Percentiles rank a stretch among this genome's conserved stretches.
These are phyloP conservation scores for Kodamaea suecica DNA, from an alignment of 1,139 yeast genomes.

Conservation along the genomic window DNA sequence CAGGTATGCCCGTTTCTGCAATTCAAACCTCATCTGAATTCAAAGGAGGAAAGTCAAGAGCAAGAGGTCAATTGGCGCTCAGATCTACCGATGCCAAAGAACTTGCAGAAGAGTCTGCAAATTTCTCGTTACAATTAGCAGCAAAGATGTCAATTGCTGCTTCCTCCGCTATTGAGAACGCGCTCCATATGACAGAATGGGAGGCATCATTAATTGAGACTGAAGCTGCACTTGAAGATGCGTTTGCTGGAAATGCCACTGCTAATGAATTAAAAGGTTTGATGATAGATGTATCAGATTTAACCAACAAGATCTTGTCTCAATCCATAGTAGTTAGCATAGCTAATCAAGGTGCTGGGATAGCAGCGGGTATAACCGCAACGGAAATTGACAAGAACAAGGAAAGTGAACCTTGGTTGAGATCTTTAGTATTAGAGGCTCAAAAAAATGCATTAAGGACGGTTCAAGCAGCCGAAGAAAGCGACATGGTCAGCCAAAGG, in stretches of 20 bases:
- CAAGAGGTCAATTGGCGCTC: conserved; percentile 1
- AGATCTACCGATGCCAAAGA: conserved; percentile 1
- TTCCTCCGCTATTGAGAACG: conserved; percentile 1
- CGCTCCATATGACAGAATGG: conserved; percentile 1
- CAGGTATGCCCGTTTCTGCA: background rate
- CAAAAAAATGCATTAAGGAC: conserved; percentile 5
- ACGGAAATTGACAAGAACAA: conserved; percentile 1
- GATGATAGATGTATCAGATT: background rate
- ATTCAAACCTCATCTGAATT: background rate
- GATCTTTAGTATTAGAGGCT: background rate
- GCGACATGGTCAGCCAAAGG: background rate
- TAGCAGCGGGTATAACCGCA: background rate
- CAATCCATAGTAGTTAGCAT: conserved; percentile 1
- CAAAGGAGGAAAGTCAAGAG: conserved; percentile 1
- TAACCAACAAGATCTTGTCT: conserved; percentile 1
- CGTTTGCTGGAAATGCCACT: background rate
- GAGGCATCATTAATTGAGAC: background rate
- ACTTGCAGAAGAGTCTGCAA: conserved; percentile 2
- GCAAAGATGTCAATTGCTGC: background rate
- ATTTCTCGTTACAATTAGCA: conserved; percentile 1
- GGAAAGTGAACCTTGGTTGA: conserved; percentile 1
- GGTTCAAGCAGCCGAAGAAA: conserved; percentile 5
- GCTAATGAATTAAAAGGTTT: background rate
- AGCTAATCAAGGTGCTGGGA: conserved; percentile 2
- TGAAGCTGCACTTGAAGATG: background rate